Evolutionary conservation across 768 basidiomycete genomes (phyloP).

Genomic region (Lentinula lateritia): DNA sequence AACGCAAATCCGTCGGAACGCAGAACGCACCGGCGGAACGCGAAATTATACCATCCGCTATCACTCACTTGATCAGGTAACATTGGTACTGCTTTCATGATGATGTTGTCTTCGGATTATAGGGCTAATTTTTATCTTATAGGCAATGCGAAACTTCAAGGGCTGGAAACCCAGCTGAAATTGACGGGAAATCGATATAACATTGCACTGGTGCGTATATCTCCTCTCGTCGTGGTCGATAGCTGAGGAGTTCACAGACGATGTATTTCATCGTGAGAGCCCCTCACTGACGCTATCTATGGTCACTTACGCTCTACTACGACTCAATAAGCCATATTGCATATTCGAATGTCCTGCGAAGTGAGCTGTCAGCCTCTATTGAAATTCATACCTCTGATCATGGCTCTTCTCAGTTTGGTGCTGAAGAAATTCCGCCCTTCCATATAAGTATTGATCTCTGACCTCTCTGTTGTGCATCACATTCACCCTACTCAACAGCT

Average conservation of each 20-base stretch:
- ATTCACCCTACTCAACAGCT: slow-evolving; percentile 24
- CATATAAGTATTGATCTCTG: slow-evolving; percentile 26
- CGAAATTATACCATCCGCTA: too few species aligned
- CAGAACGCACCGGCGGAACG: too few species aligned
- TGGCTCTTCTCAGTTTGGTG: slow-evolving; percentile 20
- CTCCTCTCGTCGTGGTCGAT: not conserved
- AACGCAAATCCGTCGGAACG: too few species aligned
- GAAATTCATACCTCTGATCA: not conserved
- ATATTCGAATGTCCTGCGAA: slow-evolving; percentile 69
- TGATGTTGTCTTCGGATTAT: not conserved
- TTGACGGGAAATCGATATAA: slow-evolving; percentile 60
- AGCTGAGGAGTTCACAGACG: slow-evolving; percentile 32
- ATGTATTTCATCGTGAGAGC: slow-evolving; percentile 63
- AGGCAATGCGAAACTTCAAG: slow-evolving; percentile 66
- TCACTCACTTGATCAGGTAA: slow-evolving; percentile 33
- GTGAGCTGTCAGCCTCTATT: slow-evolving; percentile 25
- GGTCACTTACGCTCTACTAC: not conserved
- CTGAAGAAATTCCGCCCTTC: slow-evolving; percentile 64
- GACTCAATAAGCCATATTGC: slow-evolving; percentile 43
- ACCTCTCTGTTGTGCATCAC: not conserved
- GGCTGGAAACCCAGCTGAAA: slow-evolving; percentile 48
- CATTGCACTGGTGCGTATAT: slow-evolving; percentile 48
- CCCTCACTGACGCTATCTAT: not conserved
- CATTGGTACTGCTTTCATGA: slow-evolving; percentile 34
- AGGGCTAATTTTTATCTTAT: slow-evolving; percentile 13